Percentiles rank a stretch among this genome's conserved stretches.
These are phyloP conservation scores for Coemansia sp. DNA, from an alignment of 371 early-diverging fungal genomes.

Conservation along the genomic window DNA sequence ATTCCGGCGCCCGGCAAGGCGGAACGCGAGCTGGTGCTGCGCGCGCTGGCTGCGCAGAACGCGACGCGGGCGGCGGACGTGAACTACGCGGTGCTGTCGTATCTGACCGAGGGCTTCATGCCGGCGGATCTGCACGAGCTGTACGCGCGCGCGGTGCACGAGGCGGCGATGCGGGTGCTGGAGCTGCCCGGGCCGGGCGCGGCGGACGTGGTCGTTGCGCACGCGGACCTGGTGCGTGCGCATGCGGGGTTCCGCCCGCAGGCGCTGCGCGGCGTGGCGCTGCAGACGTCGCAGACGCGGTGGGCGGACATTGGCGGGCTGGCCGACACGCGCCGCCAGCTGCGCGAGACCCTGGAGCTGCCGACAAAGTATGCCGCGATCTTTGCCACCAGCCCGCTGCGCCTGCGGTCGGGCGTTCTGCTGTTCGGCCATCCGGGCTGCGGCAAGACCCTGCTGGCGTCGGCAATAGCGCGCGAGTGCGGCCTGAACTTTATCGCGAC, in stretches of 20 bases:
- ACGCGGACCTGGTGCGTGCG: constrained; percentile 72
- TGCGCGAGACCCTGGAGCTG: constrained; percentile 93
- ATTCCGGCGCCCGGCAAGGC: constrained; percentile 43
- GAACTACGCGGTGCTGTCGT: constrained; percentile 71
- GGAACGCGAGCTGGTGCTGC: constrained; percentile 55
- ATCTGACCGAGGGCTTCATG: constrained; percentile 86
- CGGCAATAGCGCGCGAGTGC: constrained; percentile 94
- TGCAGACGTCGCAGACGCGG: constrained; percentile 71
- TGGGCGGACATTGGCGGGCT: constrained; percentile 94
- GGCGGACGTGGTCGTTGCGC: constrained; percentile 50
- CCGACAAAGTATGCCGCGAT: constrained; percentile 90
- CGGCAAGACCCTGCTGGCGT: constrained; percentile 99
- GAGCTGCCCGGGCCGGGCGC: neutral
- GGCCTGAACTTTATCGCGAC: constrained; percentile 94
- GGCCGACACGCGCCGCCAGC: constrained; percentile 70
- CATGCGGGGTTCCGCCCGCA: constrained; percentile 78
- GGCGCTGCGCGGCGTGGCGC: constrained; percentile 76
- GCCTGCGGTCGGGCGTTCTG: constrained; percentile 90
- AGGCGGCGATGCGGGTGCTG: constrained; percentile 66
- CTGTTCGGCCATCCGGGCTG: constrained; percentile 99
- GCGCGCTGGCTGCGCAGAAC: constrained; percentile 56
- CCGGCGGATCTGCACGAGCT: constrained; percentile 81
- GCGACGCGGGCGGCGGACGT: constrained; percentile 53
- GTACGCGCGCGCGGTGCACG: constrained; percentile 79
- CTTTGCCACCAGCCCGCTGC: constrained; percentile 82